Conservation (phyloP, 1,139 yeast genomes). For the Blastobotrys capitulatus region DNA sequence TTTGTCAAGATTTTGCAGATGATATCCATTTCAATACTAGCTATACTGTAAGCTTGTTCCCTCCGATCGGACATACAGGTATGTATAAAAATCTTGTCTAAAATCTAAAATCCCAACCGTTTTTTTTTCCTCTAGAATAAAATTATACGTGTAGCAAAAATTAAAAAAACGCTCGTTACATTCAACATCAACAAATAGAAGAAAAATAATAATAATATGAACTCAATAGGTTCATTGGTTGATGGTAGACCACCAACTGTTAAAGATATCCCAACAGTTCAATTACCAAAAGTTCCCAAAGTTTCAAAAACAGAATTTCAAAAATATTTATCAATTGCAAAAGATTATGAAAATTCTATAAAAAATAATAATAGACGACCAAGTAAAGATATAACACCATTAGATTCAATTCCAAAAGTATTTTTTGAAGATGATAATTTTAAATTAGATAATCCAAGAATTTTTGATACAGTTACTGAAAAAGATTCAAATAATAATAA, state of each 20-base stretch:
- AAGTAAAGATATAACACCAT: constrained; percentile 22
- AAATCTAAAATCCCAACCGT: no score
- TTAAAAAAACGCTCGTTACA: no score
- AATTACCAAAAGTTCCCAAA: constrained; percentile 53
- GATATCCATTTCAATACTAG: no score
- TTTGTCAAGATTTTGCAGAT: no score
- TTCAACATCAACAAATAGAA: no score
- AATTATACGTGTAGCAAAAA: no score
- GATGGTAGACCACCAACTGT: constrained; percentile 53
- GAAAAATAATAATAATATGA: background rate
- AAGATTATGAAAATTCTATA: constrained; percentile 43
- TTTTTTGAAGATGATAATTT: constrained; percentile 59
- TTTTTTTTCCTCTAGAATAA: background rate
- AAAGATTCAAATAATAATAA: constrained; percentile 38
- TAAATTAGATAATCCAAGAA: constrained; percentile 81
- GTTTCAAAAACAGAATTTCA: constrained; percentile 46
- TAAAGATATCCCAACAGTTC: constrained; percentile 80
- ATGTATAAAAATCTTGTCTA: no score
- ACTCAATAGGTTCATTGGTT: background rate
- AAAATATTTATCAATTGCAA: constrained; percentile 44
- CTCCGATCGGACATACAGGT: no score
- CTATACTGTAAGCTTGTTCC: no score
- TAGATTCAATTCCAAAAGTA: constrained; percentile 55
- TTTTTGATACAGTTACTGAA: constrained; percentile 69
- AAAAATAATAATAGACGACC: constrained; percentile 1